These are phyloP conservation scores for Spatholobus suberectus DNA, from an alignment of 306 rosid genomes.

Conservation along the genomic window DNA sequence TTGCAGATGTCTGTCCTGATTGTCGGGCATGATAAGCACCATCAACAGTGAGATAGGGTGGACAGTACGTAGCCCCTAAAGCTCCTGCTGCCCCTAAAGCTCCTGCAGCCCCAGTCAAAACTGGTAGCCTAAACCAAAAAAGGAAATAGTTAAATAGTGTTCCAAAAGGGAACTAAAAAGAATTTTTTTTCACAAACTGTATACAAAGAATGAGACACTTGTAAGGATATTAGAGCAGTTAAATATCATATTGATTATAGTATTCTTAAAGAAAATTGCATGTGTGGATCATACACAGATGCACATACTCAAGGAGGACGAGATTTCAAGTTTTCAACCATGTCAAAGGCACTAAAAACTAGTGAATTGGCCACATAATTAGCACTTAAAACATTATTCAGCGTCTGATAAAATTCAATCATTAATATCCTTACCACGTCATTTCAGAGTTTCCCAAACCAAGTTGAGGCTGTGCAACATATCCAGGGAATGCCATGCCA, in stretches of 20 bases:
- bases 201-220: neutral
- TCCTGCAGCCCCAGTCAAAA: conserved; percentile 88
- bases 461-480: conserved; percentile 87
- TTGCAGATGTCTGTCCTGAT: conserved; percentile 77
- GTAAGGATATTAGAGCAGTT: neutral
- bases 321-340: conserved; percentile 2
- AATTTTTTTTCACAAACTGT: neutral
- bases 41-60: conserved; percentile 89
- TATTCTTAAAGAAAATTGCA: neutral
- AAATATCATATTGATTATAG: neutral
- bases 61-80: conserved; percentile 77
- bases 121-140: conserved; percentile 75
- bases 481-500: conserved; percentile 99
- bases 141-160: neutral
- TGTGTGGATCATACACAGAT: neutral
- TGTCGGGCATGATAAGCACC: conserved; percentile 77
- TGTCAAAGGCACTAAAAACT: conserved; percentile 4
- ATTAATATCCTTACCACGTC: conserved; percentile 70
- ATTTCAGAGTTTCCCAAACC: conserved; percentile 94
- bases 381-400: conserved; percentile 7
- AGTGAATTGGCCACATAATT: neutral
- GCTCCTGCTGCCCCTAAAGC: conserved; percentile 96
- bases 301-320: neutral
- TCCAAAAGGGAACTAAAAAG: neutral
- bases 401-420: neutral